phyloP scores from a whole-genome alignment of 169 alveolate genomes.

The Besnoitia besnoiti region DNA sequence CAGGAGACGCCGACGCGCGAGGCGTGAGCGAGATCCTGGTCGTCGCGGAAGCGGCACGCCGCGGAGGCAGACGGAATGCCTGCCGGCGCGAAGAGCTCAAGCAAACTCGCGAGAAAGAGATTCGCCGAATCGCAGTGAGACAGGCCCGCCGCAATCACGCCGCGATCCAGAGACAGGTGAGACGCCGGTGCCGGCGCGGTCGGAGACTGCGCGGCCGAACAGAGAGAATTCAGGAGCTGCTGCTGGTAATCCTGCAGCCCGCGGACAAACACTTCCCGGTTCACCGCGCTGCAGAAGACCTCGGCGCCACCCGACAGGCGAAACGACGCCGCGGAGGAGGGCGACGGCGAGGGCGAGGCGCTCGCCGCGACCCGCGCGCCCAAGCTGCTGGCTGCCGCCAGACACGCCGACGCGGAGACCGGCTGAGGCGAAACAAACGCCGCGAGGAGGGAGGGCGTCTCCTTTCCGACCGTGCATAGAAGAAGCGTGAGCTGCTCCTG shows the following conservation, averaged over 20 bases:
- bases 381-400: neutral
- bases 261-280: neutral
- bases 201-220: neutral
- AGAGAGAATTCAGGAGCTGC: no score
- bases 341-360: neutral
- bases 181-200: neutral
- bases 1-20: neutral
- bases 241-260: neutral
- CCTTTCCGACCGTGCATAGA: neutral
- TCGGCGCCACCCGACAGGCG: no score
- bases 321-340: neutral
- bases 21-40: neutral
- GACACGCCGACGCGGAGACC: neutral
- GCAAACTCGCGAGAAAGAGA: neutral
- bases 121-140: neutral
- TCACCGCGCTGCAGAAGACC: neutral
- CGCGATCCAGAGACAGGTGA: neutral
- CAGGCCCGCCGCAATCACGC: constrained; percentile 9
- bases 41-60: neutral
- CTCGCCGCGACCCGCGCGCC: neutral
- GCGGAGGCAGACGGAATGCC: neutral
- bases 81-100: neutral
- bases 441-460: neutral
- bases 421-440: neutral
- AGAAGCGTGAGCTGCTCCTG: constrained; percentile 15